Conservation (phyloP, 805 yeast species). For the Alloascoidea hylecoeti region DNA sequence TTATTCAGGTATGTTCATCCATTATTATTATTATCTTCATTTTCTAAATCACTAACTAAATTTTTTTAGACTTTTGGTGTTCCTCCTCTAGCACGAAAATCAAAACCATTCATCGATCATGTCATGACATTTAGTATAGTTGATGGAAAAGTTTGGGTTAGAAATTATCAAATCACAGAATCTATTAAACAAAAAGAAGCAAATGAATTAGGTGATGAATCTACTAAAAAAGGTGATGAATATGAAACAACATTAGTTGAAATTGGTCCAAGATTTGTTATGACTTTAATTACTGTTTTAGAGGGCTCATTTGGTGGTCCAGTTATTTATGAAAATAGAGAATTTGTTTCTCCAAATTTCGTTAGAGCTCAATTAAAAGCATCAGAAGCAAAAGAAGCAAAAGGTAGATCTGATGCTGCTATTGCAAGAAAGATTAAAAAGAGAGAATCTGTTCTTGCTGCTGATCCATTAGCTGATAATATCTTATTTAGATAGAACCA, state of each 20-base stretch:
- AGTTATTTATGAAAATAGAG: constrained; percentile 91
- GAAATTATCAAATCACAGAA: constrained; percentile 84
- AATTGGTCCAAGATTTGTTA: constrained; percentile 92
- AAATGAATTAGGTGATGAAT: constrained; percentile 25
- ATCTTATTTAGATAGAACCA: constrained; percentile 43
- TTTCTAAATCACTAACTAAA: not conserved
- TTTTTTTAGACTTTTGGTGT: constrained; percentile 62
- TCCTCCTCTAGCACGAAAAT: constrained; percentile 84
- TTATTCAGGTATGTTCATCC: constrained; percentile 32
- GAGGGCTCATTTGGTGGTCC: constrained; percentile 99
- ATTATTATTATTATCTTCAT: not conserved
- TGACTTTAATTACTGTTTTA: constrained; percentile 79
- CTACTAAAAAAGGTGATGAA: constrained; percentile 16
- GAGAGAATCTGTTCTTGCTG: constrained; percentile 60
- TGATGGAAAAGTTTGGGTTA: constrained; percentile 89
- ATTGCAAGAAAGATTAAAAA: constrained; percentile 58
- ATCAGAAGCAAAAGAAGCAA: constrained; percentile 69
- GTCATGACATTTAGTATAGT: constrained; percentile 87
- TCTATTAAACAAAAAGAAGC: constrained; percentile 40
- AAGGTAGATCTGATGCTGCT: constrained; percentile 67
- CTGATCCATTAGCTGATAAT: constrained; percentile 75
- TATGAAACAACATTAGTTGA: constrained; percentile 74
- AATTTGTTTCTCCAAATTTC: constrained; percentile 91
- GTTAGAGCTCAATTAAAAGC: constrained; percentile 81
- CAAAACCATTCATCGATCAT: constrained; percentile 92